Evolutionary conservation across 2,329 filamentous ascomycete species (phyloP).

Genomic region (Ophiostoma montium): DNA sequence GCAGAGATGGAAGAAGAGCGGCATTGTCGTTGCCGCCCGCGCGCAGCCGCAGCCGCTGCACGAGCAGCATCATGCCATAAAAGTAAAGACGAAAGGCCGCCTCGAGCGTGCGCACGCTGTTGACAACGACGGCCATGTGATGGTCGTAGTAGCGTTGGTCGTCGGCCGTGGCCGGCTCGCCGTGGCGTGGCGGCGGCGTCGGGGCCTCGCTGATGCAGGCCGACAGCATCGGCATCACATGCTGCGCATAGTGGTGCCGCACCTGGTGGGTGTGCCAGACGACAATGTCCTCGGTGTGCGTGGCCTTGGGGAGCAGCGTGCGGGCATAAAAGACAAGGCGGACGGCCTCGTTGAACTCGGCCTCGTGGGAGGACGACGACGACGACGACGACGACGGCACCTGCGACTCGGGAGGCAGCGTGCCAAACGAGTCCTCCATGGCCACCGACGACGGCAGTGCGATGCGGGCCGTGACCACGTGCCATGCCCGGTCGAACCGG

Average conservation of each 20-base stretch:
- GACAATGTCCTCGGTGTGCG: constrained; percentile 40
- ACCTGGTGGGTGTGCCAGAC: constrained; percentile 49
- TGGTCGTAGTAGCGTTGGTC: constrained; percentile 11
- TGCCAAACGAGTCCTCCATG: constrained; percentile 39
- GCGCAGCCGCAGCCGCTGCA: constrained; percentile 31
- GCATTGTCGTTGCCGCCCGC: not conserved
- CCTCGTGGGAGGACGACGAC: constrained; percentile 2
- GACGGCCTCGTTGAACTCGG: constrained; percentile 36
- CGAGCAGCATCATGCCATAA: constrained; percentile 37
- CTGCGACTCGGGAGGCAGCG: constrained; percentile 26
- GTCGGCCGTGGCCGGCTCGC: not conserved
- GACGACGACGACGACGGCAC: not conserved
- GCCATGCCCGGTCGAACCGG: constrained; percentile 48
- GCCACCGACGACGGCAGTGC: constrained; percentile 41
- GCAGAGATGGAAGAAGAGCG: too few relatives aligned
- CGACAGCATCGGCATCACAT: constrained; percentile 42
- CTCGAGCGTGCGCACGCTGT: constrained; percentile 43
- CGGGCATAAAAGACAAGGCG: constrained; percentile 36
- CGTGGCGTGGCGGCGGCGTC: not conserved
- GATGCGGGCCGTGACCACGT: constrained; percentile 43
- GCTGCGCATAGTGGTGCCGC: constrained; percentile 43
- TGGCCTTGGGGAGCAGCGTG: constrained; percentile 31
- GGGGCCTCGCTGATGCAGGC: constrained; percentile 22
- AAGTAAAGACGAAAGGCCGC: constrained; percentile 44
- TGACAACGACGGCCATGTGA: constrained; percentile 27